These are phyloP conservation scores for Chrysoporthe deuterocubensis DNA, from an alignment of 2,329 filamentous ascomycete genomes.

Conservation along the genomic window DNA sequence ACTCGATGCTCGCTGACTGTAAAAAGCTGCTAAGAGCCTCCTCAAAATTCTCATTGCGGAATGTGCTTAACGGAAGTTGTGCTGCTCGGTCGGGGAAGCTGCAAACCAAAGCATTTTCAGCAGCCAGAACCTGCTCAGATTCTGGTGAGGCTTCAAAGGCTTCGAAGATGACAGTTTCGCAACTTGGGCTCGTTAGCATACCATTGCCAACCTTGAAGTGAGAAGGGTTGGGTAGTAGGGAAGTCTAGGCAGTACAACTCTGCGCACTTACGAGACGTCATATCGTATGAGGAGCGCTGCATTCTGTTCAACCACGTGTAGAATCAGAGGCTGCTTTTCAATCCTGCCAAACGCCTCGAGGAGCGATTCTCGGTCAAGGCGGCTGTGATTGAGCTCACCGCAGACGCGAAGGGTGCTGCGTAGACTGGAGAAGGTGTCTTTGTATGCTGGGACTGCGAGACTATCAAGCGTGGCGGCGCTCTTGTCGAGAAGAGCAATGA, in stretches of 20 bases:
- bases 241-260: not conserved
- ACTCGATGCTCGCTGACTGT: constrained; percentile 57
- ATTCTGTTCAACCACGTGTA: constrained; percentile 22
- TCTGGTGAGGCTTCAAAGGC: constrained; percentile 60
- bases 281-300: constrained; percentile 17
- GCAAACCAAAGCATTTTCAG: constrained; percentile 55
- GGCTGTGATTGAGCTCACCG: constrained; percentile 12
- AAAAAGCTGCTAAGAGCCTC: constrained; percentile 56
- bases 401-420: constrained; percentile 6
- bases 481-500: constrained; percentile 32
- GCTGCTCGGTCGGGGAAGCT: constrained; percentile 59
- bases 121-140: constrained; percentile 54
- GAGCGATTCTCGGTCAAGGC: constrained; percentile 19
- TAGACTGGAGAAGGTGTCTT: not conserved
- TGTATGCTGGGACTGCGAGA: not conserved
- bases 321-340: not conserved
- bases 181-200: not conserved
- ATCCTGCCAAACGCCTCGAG: constrained; percentile 3
- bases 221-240: not conserved
- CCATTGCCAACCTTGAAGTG: not conserved
- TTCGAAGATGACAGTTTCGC: constrained; percentile 13
- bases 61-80: constrained; percentile 44
- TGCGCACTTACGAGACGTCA: not conserved
- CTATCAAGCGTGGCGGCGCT: not conserved
- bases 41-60: constrained; percentile 27